phyloP scores from a whole-genome alignment of 805 yeast species.

The Deakozyma indianensis region DNA sequence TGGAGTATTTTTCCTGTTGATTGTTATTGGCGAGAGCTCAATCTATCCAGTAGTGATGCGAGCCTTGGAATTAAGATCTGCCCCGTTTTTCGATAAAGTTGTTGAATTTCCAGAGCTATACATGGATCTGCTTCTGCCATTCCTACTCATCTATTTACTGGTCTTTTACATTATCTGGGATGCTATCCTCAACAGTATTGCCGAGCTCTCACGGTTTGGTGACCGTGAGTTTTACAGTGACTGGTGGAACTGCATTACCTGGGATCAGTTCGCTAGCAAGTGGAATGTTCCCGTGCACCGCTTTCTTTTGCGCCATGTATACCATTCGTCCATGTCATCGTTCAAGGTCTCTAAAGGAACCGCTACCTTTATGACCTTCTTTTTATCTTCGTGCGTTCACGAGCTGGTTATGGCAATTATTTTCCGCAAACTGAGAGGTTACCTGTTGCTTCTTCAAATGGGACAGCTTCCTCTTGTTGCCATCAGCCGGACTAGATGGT shows the following conservation, averaged over 20 bases:
- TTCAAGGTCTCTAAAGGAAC: constrained; percentile 45
- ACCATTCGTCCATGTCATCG: constrained; percentile 76
- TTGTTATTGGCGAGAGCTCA: constrained; percentile 57
- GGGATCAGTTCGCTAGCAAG: constrained; percentile 85
- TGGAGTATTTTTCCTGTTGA: constrained; percentile 76
- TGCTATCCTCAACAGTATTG: constrained; percentile 75
- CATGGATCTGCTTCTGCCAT: constrained; percentile 67
- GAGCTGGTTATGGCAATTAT: constrained; percentile 87
- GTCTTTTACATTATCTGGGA: constrained; percentile 93
- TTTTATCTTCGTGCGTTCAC: constrained; percentile 71
- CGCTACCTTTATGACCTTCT: constrained; percentile 49
- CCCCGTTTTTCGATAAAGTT: constrained; percentile 31
- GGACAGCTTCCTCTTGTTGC: constrained; percentile 69
- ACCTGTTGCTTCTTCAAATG: constrained; percentile 70
- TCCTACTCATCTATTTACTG: constrained; percentile 58
- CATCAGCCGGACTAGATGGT: constrained; percentile 41
- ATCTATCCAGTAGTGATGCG: constrained; percentile 60
- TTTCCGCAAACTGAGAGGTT: constrained; percentile 68
- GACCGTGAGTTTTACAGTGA: constrained; percentile 89
- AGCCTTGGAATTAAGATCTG: constrained; percentile 36
- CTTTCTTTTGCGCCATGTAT: constrained; percentile 82
- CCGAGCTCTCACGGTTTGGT: constrained; percentile 74
- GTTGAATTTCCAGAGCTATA: constrained; percentile 41
- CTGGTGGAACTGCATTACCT: constrained; percentile 94
- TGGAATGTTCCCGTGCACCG: constrained; percentile 95